Conservation (phyloP, 306 rosid species). For the Notholithocarpus densiflorus region DNA sequence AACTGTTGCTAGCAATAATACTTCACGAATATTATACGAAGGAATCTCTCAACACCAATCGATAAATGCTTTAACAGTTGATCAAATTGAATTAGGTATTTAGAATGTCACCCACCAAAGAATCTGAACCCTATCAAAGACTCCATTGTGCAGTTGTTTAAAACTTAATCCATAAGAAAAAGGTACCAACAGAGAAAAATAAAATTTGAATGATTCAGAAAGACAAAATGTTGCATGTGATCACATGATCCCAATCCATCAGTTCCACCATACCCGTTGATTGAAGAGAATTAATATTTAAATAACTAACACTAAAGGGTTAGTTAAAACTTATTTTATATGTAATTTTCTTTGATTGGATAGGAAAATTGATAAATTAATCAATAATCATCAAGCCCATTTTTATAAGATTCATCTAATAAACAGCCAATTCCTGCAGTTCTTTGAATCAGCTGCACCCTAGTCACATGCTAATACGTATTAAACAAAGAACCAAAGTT, state of each 20-base stretch:
- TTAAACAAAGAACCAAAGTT: neutral
- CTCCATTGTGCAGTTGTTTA: neutral
- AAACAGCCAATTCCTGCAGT: neutral
- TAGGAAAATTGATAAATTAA: neutral
- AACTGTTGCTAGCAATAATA: neutral
- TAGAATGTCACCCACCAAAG: constrained; percentile 2
- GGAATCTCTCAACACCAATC: neutral
- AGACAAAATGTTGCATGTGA: constrained; percentile 68
- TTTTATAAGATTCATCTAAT: neutral
- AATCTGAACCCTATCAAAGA: neutral
- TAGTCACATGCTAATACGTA: constrained; percentile 6
- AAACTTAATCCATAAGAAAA: neutral
- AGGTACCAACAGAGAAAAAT: neutral
- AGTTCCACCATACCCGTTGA: constrained; percentile 57
- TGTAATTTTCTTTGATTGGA: neutral
- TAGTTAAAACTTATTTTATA: too few species aligned
- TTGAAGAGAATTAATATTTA: constrained; percentile 21
- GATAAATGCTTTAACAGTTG: neutral
- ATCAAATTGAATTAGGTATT: constrained; percentile 10
- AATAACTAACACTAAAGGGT: neutral
- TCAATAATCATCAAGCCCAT: neutral
- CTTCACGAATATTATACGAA: neutral
- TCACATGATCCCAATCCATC: constrained; percentile 63
- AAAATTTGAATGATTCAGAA: constrained; percentile 13
- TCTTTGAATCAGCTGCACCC: neutral